Percentiles rank a stretch among this genome's conserved stretches.
Evolutionary conservation across 1,139 yeast genomes (phyloP).

Genomic region (Scheffersomyces lignicola): DNA sequence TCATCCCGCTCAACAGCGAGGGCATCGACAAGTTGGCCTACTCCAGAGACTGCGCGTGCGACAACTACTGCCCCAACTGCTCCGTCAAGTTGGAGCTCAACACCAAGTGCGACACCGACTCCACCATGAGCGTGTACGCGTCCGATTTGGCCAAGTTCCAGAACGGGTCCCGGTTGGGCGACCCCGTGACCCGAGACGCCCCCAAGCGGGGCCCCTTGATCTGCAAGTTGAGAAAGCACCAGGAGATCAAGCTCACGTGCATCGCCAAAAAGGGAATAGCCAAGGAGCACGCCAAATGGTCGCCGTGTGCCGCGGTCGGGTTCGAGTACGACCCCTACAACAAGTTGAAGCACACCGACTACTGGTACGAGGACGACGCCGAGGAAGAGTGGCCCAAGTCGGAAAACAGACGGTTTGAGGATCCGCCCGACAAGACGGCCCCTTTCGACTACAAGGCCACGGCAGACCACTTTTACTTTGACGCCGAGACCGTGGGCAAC

Average conservation of each 20-base stretch:
- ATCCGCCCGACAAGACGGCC: slow-evolving; percentile 87
- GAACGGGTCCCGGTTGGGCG: slow-evolving; percentile 59
- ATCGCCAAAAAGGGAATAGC: slow-evolving; percentile 98
- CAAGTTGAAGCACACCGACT: slow-evolving; percentile 91
- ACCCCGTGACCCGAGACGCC: slow-evolving; percentile 80
- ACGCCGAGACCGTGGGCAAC: slow-evolving; percentile 90
- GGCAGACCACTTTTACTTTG: slow-evolving; percentile 79
- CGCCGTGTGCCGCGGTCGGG: slow-evolving; percentile 95
- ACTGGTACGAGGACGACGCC: slow-evolving; percentile 91
- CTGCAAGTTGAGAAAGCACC: slow-evolving; percentile 90
- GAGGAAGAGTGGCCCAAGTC: slow-evolving; percentile 92
- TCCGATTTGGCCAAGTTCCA: slow-evolving; percentile 67
- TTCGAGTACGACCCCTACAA: slow-evolving; percentile 99
- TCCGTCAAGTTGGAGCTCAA: slow-evolving; percentile 82
- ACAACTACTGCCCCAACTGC: slow-evolving; percentile 94
- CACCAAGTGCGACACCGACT: slow-evolving; percentile 86
- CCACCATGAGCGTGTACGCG: slow-evolving; percentile 87
- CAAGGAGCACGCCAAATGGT: slow-evolving; percentile 98
- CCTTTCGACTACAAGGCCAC: slow-evolving; percentile 82
- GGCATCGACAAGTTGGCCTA: slow-evolving; percentile 79
- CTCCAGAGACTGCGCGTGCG: slow-evolving; percentile 96
- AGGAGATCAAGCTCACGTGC: slow-evolving; percentile 84
- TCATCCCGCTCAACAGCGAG: slow-evolving; percentile 82
- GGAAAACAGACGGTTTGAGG: slow-evolving; percentile 92
- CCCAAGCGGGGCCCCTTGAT: slow-evolving; percentile 80